Conservation (phyloP, 2,329 filamentous ascomycete species). For the Trichoderma cornu-damae region DNA sequence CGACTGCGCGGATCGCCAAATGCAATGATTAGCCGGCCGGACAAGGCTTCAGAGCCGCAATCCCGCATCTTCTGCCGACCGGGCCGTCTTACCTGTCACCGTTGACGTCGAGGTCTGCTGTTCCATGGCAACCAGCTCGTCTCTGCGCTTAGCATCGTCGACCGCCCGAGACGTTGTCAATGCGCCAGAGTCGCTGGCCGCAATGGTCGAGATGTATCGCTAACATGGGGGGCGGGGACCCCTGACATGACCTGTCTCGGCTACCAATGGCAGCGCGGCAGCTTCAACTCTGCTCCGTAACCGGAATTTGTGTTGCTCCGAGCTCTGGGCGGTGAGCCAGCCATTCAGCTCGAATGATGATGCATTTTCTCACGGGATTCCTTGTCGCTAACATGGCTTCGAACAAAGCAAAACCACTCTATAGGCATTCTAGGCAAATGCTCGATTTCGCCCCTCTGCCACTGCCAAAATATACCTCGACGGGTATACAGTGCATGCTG, state of each 20-base stretch:
- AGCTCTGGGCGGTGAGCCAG: conserved; percentile 24
- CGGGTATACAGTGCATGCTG: too few species aligned
- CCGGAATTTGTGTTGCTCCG: conserved; percentile 29
- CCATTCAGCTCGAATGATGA: neutral
- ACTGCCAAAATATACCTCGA: too few species aligned
- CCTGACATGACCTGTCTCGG: neutral
- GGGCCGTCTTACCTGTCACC: conserved; percentile 58
- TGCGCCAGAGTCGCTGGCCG: conserved; percentile 12
- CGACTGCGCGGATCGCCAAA: conserved; percentile 55
- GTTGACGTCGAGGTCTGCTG: conserved; percentile 67
- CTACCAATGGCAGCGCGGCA: conserved; percentile 2
- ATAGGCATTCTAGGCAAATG: neutral
- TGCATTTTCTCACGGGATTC: too few species aligned
- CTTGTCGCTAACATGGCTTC: too few species aligned
- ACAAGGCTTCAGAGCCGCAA: neutral
- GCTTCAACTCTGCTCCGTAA: conserved; percentile 9
- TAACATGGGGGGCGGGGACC: conserved; percentile 12
- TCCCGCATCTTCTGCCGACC: neutral
- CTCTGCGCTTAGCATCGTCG: conserved; percentile 29
- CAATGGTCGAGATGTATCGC: conserved; percentile 12
- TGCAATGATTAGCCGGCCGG: neutral
- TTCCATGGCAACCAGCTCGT: conserved; percentile 48
- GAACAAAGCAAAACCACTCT: too few species aligned
- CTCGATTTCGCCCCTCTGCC: too few species aligned
- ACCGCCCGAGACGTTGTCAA: conserved; percentile 18